Evolutionary conservation across 805 yeast genomes (phyloP).

Genomic region (Kluyveromyces siamensis): DNA sequence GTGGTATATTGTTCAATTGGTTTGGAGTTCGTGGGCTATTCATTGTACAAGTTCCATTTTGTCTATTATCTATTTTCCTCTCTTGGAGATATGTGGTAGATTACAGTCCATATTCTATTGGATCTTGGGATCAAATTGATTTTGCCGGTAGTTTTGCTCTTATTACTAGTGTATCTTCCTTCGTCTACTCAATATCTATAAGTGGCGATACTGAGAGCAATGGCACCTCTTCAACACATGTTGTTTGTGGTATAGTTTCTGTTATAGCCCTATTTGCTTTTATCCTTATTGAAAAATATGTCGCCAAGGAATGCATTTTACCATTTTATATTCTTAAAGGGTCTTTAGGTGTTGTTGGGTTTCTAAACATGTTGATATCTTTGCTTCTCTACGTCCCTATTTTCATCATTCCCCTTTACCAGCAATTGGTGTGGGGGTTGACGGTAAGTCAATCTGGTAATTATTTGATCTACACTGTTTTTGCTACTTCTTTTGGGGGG

Average conservation of each 20-base stretch:
- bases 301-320: conserved; percentile 33
- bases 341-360: conserved; percentile 30
- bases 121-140: conserved; percentile 32
- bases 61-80: conserved; percentile 21
- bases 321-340: conserved; percentile 34
- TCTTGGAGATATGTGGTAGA: conserved; percentile 28
- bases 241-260: conserved; percentile 9
- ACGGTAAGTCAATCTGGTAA: conserved; percentile 31
- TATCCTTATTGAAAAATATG: conserved; percentile 28
- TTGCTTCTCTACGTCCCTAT: conserved; percentile 29
- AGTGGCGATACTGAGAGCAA: conserved; percentile 4
- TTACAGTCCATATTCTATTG: conserved; percentile 19
- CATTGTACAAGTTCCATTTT: conserved; percentile 33
- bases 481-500: conserved; percentile 33
- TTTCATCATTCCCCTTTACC: conserved; percentile 33
- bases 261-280: conserved; percentile 12
- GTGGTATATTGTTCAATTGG: conserved; percentile 31
- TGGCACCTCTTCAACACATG: background rate
- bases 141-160: conserved; percentile 33
- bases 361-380: conserved; percentile 31
- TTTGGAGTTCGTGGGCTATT: conserved; percentile 41
- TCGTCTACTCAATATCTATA: conserved; percentile 29
- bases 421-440: conserved; percentile 37
- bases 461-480: conserved; percentile 34
- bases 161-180: conserved; percentile 27